Conservation (phyloP, 495 filamentous ascomycete genomes). For the Geoglossum glabrum region DNA sequence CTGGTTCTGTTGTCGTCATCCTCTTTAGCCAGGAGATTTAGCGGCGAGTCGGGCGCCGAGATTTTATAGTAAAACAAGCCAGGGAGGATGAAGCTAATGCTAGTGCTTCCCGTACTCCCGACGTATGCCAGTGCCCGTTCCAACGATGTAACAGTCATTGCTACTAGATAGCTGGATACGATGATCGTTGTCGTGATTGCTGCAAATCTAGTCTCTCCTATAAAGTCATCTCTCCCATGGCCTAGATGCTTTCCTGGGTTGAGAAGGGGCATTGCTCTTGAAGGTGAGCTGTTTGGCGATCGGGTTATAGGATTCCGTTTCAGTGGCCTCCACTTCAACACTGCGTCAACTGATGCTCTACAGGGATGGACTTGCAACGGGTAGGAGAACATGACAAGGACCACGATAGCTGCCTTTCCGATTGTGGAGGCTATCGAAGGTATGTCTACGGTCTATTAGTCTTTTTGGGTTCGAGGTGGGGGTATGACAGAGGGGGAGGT, state of each 20-base stretch:
- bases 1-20: slow-evolving; percentile 58
- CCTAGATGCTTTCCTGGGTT: slow-evolving; percentile 15
- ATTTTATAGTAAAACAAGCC: slow-evolving; percentile 98
- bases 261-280: slow-evolving; percentile 23
- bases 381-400: slow-evolving; percentile 93
- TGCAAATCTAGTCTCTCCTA: slow-evolving; percentile 79
- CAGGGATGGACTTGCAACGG: slow-evolving; percentile 92
- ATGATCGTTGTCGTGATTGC: slow-evolving; percentile 72
- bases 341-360: slow-evolving; percentile 77
- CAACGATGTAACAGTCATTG: slow-evolving; percentile 75
- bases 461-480: neutral
- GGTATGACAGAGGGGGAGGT: neutral
- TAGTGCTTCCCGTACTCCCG: slow-evolving; percentile 79
- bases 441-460: slow-evolving; percentile 27
- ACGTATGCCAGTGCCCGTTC: slow-evolving; percentile 89
- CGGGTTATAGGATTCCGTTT: neutral
- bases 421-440: slow-evolving; percentile 72
- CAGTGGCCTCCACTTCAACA: slow-evolving; percentile 68
- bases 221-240: slow-evolving; percentile 28
- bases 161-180: slow-evolving; percentile 62
- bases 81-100: slow-evolving; percentile 89
- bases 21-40: slow-evolving; percentile 69
- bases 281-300: slow-evolving; percentile 23
- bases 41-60: slow-evolving; percentile 58
- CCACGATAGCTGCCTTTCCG: slow-evolving; percentile 81